Evolutionary conservation across 2,329 filamentous ascomycete genomes (phyloP), one percentile per base, ranked within the genome.

Genomic region (Thermoascus crustaceus): DNA sequence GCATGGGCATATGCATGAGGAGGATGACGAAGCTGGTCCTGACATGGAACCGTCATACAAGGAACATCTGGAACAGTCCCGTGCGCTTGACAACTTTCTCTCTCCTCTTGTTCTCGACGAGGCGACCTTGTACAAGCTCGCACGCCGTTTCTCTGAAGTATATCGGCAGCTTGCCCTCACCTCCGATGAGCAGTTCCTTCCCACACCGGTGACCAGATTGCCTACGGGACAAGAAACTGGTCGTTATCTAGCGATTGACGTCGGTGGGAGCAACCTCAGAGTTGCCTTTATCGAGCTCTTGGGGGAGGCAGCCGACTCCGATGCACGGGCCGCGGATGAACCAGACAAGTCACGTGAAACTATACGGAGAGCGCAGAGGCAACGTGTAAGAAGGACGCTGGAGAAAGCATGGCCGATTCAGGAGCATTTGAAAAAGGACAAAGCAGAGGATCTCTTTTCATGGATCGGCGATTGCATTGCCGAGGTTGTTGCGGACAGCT

Each of bases 391-490:
- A 40, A 53, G 65, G 21, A 70, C 66, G 1, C 50, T 73, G 41
- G 70, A 72, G 42, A 67, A 58, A 44, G 61, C 63, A 41, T 73
- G 70, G 70, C 68, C 69, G 3, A 73, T 73, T 41, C 69, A 63
- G 16, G 69, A 73, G 34, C 70, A 73, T 51, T 41, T 73, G 49
- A 73, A 73, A 46, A 71, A 64, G 56, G 77, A 86, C 46, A 80
- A 87, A 43, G 76, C 81, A 1, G 78, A 85, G 38, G 77, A 79
- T 38, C 65, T 89, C 2, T 91, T 91, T 56, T 62, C 71, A n/a
- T 91, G 84, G 84, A 85, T 91, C 45, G 85, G 84, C 17, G 68
- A 74, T 47, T 83, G 80, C 50, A 85, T 91, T 47, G 81, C 81
- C 9, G 70, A 81, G 41, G 82, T 88, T 3, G 78, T 89, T 10